Base-by-base conservation (phyloP, 768 basidiomycete genomes). In the Lepiota brunneoincarnata region DNA sequence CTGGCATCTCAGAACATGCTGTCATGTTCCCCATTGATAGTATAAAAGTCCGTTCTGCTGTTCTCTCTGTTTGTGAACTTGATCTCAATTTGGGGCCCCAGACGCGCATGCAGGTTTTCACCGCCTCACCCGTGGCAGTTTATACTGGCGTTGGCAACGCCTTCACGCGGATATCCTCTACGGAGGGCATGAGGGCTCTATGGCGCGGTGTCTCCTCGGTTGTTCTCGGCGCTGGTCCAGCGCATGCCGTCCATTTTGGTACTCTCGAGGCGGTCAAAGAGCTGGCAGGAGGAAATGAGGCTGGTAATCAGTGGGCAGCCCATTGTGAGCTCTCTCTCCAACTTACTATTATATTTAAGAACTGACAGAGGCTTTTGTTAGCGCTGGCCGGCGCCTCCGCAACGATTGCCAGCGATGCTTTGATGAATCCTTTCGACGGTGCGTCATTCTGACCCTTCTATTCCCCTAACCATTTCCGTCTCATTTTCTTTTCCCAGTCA, bases 371-470 rank as follows among this genome's bases (percentile, higher is more conserved):
- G 2, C 49, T 17, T 45, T 54, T 24, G 49, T 35, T 62, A 93
- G 97, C 96, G 26, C 62, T 93, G 26, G 97, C 97, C 26, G 97
- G 97, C 57, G 97, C 93, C 41, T 83, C 88, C 0, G 97, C 96
- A 0, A 98, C 97, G 9, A 90, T 95, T 59, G 90, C 94, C 2
- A 90, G 88, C 54, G 97, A 99, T 74, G 97, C 97, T 2, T 75
- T 98, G 51, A 99, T 99, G 97, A 99, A 98, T 69, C 97, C 97
- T 2, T 99, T 99, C 65, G 97, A 99, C 73, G 96, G 96, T 97
- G 69, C 67, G 84, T 69, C 48, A 9, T 15, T n/a, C 20, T 23
- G 41, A 41, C 12, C 41, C 28, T 28, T 38, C 54, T 51, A 45
- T 54, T 58, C 51, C 57, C 49, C 59, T 52, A 21, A 23, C 31